Percentiles rank a stretch among this genome's conserved stretches.
Conservation (phyloP, 148 eudicot genomes). For the Vaccinium myrtillus region DNA sequence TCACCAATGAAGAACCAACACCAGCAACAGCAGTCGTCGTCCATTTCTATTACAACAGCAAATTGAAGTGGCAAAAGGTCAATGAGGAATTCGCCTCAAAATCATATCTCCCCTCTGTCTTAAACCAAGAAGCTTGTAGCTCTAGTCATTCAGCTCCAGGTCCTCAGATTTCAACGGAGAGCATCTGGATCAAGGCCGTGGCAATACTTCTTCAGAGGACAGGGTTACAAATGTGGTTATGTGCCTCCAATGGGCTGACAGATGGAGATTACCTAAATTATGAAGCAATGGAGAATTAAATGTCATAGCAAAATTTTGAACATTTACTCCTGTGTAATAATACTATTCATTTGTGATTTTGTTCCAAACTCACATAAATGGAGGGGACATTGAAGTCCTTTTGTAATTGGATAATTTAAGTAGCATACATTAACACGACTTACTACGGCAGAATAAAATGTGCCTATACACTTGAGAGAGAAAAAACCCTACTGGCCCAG, state of each 20-base stretch:
- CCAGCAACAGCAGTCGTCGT: constrained; percentile 69
- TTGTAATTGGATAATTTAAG: not conserved
- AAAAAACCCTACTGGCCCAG: not conserved
- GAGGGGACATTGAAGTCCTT: not conserved
- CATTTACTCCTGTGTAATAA: not conserved
- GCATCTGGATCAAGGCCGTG: not conserved
- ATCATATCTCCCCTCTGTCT: constrained; percentile 32
- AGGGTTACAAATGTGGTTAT: not conserved
- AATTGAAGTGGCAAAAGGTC: constrained; percentile 52
- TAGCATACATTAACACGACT: not conserved
- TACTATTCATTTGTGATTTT: not conserved
- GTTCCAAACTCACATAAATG: not conserved
- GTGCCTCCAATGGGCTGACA: not conserved
- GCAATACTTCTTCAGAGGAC: not conserved
- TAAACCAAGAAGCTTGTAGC: constrained; percentile 61
- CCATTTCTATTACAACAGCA: constrained; percentile 62
- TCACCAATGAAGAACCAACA: constrained; percentile 98
- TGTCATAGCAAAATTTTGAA: not conserved
- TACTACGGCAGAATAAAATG: not conserved
- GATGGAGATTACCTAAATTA: not conserved
- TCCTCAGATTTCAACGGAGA: not conserved
- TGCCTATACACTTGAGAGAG: not conserved
- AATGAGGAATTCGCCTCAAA: constrained; percentile 55
- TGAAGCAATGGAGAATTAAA: not conserved
- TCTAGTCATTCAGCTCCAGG: constrained; percentile 30